A percentile compares a stretch with the other conserved stretches of the same genome.
phyloP scores from a whole-genome alignment of 345 rosid species.

The Schrenkiella parvula region DNA sequence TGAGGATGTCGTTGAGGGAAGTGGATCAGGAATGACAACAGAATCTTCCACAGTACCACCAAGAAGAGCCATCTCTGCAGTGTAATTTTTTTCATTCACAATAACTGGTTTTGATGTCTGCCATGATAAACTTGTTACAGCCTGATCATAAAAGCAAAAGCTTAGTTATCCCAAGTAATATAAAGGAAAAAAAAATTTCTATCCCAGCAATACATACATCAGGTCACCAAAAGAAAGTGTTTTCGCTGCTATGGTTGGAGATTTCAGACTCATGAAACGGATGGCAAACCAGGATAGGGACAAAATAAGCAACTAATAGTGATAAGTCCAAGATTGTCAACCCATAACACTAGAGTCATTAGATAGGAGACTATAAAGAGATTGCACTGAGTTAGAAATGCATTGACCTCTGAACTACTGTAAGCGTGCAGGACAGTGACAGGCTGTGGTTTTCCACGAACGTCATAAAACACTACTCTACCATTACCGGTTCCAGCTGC shows the following conservation, averaged over 20 bases:
- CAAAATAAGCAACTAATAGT: not conserved
- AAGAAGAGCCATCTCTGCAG: conserved; percentile 84
- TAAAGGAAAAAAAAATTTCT: too few species aligned
- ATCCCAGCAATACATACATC: not conserved
- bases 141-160: conserved; percentile 42
- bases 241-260: not conserved
- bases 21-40: conserved; percentile 94
- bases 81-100: conserved; percentile 75
- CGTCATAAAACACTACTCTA: conserved; percentile 85
- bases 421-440: conserved; percentile 87
- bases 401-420: conserved; percentile 77
- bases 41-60: conserved; percentile 89
- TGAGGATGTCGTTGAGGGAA: conserved; percentile 67
- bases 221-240: not conserved
- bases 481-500: conserved; percentile 96
- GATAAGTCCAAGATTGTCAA: not conserved
- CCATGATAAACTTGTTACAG: conserved; percentile 94
- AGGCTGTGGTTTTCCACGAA: conserved; percentile 91
- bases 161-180: too few species aligned
- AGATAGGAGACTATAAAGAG: not conserved
- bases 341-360: not conserved
- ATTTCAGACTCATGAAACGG: conserved; percentile 2
- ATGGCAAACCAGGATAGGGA: not conserved
- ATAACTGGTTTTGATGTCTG: conserved; percentile 88
- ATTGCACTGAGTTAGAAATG: conserved; percentile 8